Evolutionary conservation across 345 rosid species (phyloP).

Genomic region (Citrus cavaleriei): DNA sequence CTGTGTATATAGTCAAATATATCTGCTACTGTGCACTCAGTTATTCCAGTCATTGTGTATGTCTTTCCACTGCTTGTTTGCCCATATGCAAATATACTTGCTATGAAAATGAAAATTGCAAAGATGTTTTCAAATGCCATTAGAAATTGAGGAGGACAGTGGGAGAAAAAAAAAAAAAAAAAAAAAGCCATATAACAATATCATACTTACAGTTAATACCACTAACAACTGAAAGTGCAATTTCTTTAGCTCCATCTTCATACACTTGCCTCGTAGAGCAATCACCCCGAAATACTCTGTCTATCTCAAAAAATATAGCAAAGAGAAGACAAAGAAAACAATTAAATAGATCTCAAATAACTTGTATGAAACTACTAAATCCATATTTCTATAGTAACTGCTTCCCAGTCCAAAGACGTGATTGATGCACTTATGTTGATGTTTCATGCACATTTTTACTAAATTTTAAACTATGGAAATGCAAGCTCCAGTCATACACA

Average conservation of each 20-base stretch:
- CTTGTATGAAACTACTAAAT: neutral
- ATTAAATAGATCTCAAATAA: neutral
- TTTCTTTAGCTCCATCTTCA: constrained; percentile 76
- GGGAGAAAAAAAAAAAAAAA: neutral
- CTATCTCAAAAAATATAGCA: constrained; percentile 36
- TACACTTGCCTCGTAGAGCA: constrained; percentile 74
- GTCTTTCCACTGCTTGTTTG: constrained; percentile 99
- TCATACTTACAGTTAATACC: constrained; percentile 82
- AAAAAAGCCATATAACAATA: neutral
- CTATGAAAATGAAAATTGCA: constrained; percentile 34
- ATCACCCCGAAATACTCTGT: constrained; percentile 92
- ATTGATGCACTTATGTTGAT: neutral
- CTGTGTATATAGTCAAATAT: constrained; percentile 75
- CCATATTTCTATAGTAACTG: neutral
- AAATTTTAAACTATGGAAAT: neutral
- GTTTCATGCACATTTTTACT: constrained; percentile 9
- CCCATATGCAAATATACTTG: constrained; percentile 95
- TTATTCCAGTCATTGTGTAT: constrained; percentile 93
- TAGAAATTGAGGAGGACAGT: neutral
- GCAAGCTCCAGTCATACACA: neutral
- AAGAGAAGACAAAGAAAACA: neutral
- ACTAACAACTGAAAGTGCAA: constrained; percentile 83
- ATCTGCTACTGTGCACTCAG: constrained; percentile 81
- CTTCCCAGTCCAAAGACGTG: neutral
- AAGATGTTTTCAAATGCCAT: constrained; percentile 3